Evolutionary conservation across 331 rosid species (phyloP).

Genomic region (Quercus phellos): DNA sequence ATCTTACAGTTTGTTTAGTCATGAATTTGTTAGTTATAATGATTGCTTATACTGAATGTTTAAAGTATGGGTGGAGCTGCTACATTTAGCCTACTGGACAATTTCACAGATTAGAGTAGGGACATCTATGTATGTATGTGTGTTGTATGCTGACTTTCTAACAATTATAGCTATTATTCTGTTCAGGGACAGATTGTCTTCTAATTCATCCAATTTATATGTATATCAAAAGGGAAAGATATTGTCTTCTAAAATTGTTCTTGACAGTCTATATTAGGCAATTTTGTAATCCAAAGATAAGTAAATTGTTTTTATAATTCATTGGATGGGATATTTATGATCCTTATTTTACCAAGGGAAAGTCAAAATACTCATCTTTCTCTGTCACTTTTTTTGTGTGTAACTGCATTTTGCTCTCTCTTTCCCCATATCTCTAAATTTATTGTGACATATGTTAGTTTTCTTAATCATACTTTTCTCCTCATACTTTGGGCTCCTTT

Average conservation of each 20-base stretch:
- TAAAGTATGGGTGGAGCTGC: no score
- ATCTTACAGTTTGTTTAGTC: neutral
- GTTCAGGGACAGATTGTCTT: neutral
- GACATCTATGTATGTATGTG: neutral
- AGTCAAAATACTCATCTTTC: neutral
- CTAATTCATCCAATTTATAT: no score
- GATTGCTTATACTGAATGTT: neutral
- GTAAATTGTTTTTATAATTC: neutral
- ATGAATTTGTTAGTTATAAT: neutral
- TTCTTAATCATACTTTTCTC: constrained; percentile 8
- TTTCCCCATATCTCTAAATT: constrained; percentile 13
- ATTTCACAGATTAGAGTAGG: no score
- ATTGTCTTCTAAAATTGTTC: neutral
- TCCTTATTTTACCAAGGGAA: neutral
- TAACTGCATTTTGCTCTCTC: neutral
- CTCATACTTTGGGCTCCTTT: constrained; percentile 23
- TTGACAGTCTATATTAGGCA: neutral
- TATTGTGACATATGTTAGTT: constrained; percentile 6
- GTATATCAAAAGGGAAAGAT: neutral
- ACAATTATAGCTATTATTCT: neutral
- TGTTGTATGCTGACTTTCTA: neutral
- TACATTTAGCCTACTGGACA: no score
- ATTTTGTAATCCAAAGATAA: neutral
- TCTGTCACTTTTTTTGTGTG: neutral
- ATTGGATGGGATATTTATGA: neutral